These are phyloP conservation scores for Chrysoporthe austroafricana DNA, from an alignment of 2,329 filamentous ascomycete species.

Conservation along the genomic window DNA sequence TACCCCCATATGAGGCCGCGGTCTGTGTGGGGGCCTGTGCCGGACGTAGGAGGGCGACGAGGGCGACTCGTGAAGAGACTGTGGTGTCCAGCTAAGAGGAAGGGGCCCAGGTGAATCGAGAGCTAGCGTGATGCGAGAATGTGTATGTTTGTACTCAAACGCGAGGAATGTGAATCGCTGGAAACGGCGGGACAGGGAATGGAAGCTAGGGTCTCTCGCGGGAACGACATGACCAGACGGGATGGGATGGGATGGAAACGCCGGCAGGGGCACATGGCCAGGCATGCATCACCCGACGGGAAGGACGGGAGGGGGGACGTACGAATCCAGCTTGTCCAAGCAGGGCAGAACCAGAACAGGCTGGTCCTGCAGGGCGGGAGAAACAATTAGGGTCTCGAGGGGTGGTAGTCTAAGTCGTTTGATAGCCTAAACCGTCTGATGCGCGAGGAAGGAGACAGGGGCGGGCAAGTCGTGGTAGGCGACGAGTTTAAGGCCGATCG, in stretches of 20 bases:
- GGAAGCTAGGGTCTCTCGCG: no score
- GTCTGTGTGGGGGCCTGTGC: not conserved
- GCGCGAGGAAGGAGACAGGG: constrained; percentile 10
- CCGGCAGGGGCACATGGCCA: not conserved
- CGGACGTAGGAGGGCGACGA: not conserved
- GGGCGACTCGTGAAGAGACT: not conserved
- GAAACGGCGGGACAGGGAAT: not conserved
- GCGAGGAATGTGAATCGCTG: not conserved
- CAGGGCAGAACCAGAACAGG: constrained; percentile 24
- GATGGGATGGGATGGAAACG: not conserved
- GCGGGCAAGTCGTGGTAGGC: constrained; percentile 8
- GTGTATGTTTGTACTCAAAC: not conserved
- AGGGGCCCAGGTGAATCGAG: not conserved
- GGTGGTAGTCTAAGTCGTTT: not conserved
- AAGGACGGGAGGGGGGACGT: constrained; percentile 20
- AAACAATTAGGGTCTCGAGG: not conserved
- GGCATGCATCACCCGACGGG: constrained; percentile 1
- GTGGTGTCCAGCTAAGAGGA: not conserved
- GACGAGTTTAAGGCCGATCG: not conserved
- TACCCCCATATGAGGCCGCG: constrained; percentile 23
- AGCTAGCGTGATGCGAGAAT: not conserved
- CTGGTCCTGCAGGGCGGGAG: constrained; percentile 25
- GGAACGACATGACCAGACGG: not conserved
- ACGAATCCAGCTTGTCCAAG: constrained; percentile 30
- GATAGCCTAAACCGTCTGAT: constrained; percentile 3